Evolutionary conservation across 305 asterid genomes (phyloP).

Genomic region (Fraxinus albicans): DNA sequence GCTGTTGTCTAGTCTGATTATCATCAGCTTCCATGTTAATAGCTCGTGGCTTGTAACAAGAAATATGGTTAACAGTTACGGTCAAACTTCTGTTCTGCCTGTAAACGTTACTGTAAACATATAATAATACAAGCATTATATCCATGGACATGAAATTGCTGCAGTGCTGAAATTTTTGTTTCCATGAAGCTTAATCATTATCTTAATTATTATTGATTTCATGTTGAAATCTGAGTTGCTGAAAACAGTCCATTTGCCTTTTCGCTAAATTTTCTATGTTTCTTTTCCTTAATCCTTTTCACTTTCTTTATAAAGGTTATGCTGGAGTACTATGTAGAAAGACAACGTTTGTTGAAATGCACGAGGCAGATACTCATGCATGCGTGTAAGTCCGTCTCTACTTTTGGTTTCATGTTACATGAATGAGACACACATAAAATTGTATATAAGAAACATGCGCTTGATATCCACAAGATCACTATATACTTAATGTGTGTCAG

Average conservation of each 20-base stretch:
- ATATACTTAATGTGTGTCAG: neutral
- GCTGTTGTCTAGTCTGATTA: neutral
- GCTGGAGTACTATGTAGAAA: conserved; percentile 75
- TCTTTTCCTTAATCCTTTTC: conserved; percentile 14
- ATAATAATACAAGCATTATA: neutral
- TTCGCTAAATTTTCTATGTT: neutral
- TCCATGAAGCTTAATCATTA: neutral
- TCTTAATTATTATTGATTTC: neutral
- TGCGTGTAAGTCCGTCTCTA: conserved; percentile 60
- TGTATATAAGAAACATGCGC: neutral
- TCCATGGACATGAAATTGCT: neutral
- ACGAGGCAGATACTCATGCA: conserved; percentile 70
- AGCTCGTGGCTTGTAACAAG: neutral
- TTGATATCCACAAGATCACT: neutral
- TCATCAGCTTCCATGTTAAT: neutral
- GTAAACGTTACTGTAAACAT: neutral
- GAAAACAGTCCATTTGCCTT: conserved; percentile 15
- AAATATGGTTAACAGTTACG: conserved; percentile 19
- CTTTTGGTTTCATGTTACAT: conserved; percentile 22
- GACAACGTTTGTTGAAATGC: conserved; percentile 94
- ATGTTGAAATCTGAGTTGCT: conserved; percentile 22
- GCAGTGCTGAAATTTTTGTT: neutral
- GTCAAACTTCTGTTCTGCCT: neutral
- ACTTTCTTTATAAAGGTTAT: conserved; percentile 49
- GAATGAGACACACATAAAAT: conserved; percentile 14